Base-by-base conservation (phyloP, 2,329 filamentous ascomycete genomes). In the Annulohypoxylon truncatum region DNA sequence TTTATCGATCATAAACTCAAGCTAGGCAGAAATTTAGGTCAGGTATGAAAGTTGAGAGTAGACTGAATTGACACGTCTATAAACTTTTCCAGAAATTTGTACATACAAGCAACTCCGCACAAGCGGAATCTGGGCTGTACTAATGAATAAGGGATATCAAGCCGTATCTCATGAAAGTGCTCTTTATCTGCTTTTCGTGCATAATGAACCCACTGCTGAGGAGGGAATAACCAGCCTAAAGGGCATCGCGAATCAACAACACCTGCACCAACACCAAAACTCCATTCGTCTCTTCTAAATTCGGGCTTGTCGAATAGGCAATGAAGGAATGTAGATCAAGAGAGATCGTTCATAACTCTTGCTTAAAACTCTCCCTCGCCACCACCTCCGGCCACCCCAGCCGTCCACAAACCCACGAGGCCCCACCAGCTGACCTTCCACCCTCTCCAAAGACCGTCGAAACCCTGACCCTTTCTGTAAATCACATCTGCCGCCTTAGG, bases 351-450 rank as follows among this genome's bases (percentile, higher is more conserved):
- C 31, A 89, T 64, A 89, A 89, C 75, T 88, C 85, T 58, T n/a
- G n/a, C n/a, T n/a, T n/a, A n/a, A 64, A 89, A 89, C 75, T 88
- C 85, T 58, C 86, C 87, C 66, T 89, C 87, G 29, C 87, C 87
- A 22, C 86, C 87, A 42, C 82, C 84, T 8, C 87, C 87, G 47
- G 92, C 79, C 22, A 90, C 84, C 33, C 87, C 86, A 22, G 90
- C 90, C 6, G 88, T 87, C 91, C 91, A 93, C 8, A 93, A 83
- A 7, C 91, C 91, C 9, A 92, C 87, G 5, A 93, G 77, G 0
- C 91, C 91, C 90, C 91, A 93, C 82, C 91, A 92, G 63, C 89
- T 92, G 35, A 93, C 89, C 76, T 91, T 89, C 90, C 90, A 93
- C 0, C 91, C 91, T 29, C 91, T 82, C 85, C 90, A 92, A 10